Percentiles rank a stretch among this genome's conserved stretches.
Conservation (phyloP, 768 basidiomycete genomes). For the Pleurotus citrinopileatus region DNA sequence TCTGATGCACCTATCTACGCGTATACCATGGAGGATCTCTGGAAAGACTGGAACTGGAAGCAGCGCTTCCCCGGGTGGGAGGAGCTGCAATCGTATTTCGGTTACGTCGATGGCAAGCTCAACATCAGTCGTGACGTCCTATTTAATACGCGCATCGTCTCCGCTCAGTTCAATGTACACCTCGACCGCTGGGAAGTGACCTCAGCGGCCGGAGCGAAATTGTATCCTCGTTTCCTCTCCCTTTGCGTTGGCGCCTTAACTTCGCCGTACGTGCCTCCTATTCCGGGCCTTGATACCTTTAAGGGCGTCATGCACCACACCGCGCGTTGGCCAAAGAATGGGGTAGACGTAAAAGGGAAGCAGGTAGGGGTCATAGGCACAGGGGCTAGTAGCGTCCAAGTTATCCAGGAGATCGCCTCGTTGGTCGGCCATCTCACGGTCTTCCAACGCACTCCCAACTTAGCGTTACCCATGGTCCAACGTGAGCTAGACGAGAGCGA, state of each 20-base stretch:
- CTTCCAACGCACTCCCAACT: conserved; percentile 38
- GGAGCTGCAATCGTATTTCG: conserved; percentile 19
- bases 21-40: conserved; percentile 4
- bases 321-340: conserved; percentile 19
- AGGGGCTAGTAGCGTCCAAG: conserved; percentile 24
- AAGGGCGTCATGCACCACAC: conserved; percentile 23
- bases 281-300: conserved; percentile 21
- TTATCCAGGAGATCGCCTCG: conserved; percentile 21
- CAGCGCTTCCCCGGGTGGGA: not conserved
- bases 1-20: conserved; percentile 1
- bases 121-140: conserved; percentile 19
- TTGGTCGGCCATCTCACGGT: conserved; percentile 20
- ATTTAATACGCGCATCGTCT: conserved; percentile 20
- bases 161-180: conserved; percentile 18
- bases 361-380: conserved; percentile 25
- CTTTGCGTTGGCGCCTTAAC: conserved; percentile 22
- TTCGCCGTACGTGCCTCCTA: conserved; percentile 18
- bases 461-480: conserved; percentile 50
- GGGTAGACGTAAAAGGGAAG: conserved; percentile 20
- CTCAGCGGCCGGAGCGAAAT: conserved; percentile 15
- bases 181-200: conserved; percentile 20
- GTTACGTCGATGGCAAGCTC: conserved; percentile 22
- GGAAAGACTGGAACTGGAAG: conserved; percentile 4
- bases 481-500: conserved; percentile 10
- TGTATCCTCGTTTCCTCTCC: conserved; percentile 19